A percentile compares a stretch with the other conserved stretches of the same genome.
phyloP scores from a whole-genome alignment of 2,329 filamentous ascomycete genomes.

The Aspergillus cejpii region DNA sequence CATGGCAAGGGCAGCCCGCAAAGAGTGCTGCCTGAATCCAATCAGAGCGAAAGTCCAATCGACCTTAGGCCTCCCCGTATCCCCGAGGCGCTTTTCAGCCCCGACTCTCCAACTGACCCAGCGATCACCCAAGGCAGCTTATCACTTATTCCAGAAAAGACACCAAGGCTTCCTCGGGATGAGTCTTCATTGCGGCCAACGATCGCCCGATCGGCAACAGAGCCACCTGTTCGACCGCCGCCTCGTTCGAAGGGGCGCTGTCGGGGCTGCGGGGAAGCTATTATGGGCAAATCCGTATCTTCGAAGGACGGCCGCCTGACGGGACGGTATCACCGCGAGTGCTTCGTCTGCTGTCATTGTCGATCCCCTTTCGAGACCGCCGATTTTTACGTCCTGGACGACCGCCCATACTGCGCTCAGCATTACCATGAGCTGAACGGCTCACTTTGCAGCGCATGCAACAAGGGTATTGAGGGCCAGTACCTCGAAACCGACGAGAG shows the following conservation, averaged over 20 bases:
- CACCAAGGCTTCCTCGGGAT: slow-evolving; percentile 10
- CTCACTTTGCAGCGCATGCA: slow-evolving; percentile 73
- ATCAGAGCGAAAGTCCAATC: slow-evolving; percentile 26
- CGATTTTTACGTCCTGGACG: slow-evolving; percentile 85
- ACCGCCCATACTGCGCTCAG: slow-evolving; percentile 81
- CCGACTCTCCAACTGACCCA: slow-evolving; percentile 46
- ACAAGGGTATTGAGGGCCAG: slow-evolving; percentile 82
- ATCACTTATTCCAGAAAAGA: slow-evolving; percentile 28
- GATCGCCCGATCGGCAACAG: slow-evolving; percentile 17
- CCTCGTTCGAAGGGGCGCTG: slow-evolving; percentile 63
- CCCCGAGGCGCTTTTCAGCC: slow-evolving; percentile 28
- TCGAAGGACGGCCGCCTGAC: slow-evolving; percentile 87
- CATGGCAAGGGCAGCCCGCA: slow-evolving; percentile 28
- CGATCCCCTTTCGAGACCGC: slow-evolving; percentile 71
- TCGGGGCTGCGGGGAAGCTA: slow-evolving; percentile 70
- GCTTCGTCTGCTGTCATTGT: slow-evolving; percentile 87
- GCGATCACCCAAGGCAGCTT: slow-evolving; percentile 38
- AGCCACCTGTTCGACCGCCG: slow-evolving; percentile 38
- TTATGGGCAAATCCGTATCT: slow-evolving; percentile 86
- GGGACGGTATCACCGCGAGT: slow-evolving; percentile 89
- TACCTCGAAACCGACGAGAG: slow-evolving; percentile 73
- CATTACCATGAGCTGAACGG: slow-evolving; percentile 91
- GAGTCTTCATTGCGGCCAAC: slow-evolving; percentile 9
- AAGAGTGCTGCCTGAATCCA: slow-evolving; percentile 28
- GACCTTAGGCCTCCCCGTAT: slow-evolving; percentile 27